phyloP scores from a whole-genome alignment of 805 yeast species.

The Vanderwaltozyma verrucispora region DNA sequence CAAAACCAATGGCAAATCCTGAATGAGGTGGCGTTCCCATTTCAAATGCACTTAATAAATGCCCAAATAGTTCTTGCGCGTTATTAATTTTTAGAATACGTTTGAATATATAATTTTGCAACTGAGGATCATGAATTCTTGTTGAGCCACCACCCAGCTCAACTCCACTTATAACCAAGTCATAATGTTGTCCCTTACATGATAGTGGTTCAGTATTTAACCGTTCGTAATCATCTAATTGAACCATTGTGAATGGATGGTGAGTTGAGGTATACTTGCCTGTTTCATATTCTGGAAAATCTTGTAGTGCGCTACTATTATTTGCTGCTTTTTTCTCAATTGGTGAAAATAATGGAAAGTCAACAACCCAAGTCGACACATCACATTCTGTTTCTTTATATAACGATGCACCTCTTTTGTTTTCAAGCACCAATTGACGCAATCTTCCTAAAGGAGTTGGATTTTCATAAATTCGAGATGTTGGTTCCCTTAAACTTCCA shows the following conservation, averaged over 20 bases:
- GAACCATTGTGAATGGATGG: slow-evolving; percentile 96
- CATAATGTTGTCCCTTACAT: slow-evolving; percentile 87
- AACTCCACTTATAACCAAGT: slow-evolving; percentile 84
- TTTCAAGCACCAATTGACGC: slow-evolving; percentile 59
- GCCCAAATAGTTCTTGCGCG: slow-evolving; percentile 67
- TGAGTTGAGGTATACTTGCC: slow-evolving; percentile 60
- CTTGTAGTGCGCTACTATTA: slow-evolving; percentile 7
- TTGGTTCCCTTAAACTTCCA: slow-evolving; percentile 53
- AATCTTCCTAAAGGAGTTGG: slow-evolving; percentile 91
- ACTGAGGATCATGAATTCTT: slow-evolving; percentile 77
- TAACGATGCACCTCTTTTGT: slow-evolving; percentile 33
- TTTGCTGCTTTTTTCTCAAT: slow-evolving; percentile 31
- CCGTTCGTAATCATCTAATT: slow-evolving; percentile 51
- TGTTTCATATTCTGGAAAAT: slow-evolving; percentile 54
- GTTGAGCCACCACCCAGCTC: slow-evolving; percentile 97
- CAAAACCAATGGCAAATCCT: slow-evolving; percentile 93
- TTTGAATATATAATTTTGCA: slow-evolving; percentile 67
- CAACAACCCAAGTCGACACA: slow-evolving; percentile 77
- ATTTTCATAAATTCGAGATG: slow-evolving; percentile 64
- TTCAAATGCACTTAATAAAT: slow-evolving; percentile 65
- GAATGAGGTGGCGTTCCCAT: slow-evolving; percentile 99
- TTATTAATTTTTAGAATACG: slow-evolving; percentile 50
- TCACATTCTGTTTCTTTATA: slow-evolving; percentile 14
- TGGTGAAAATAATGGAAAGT: slow-evolving; percentile 89
- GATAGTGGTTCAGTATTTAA: slow-evolving; percentile 44